A percentile compares a stretch with the other conserved stretches of the same genome.
These are phyloP conservation scores for Microbotryum lychnidis-dioicae DNA, from an alignment of 1,284 basidiomycete species.

Conservation along the genomic window DNA sequence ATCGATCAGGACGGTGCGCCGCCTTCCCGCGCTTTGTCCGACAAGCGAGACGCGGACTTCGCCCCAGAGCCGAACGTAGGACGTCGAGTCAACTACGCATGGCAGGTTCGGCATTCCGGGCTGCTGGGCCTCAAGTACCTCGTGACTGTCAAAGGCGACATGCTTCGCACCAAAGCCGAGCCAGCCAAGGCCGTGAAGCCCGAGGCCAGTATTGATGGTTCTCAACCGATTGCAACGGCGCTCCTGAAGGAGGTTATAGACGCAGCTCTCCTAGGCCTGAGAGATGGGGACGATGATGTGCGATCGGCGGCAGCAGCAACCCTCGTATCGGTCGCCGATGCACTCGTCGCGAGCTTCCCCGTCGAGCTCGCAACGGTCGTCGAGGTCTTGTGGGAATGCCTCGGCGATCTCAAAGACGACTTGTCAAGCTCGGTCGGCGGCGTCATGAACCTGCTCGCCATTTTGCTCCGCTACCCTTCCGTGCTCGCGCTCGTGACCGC, in stretches of 20 bases:
- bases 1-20: slow-evolving; percentile 71
- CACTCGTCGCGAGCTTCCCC: slow-evolving; percentile 68
- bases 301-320: slow-evolving; percentile 91
- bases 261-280: slow-evolving; percentile 75
- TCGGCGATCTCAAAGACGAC: slow-evolving; percentile 91
- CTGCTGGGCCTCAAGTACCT: slow-evolving; percentile 95
- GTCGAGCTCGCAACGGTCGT: slow-evolving; percentile 54
- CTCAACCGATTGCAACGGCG: slow-evolving; percentile 35
- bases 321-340: slow-evolving; percentile 71
- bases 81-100: slow-evolving; percentile 57
- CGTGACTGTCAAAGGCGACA: slow-evolving; percentile 80
- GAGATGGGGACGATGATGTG: slow-evolving; percentile 92
- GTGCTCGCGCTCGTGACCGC: slow-evolving; percentile 55
- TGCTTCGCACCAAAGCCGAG: slow-evolving; percentile 48
- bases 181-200: slow-evolving; percentile 22
- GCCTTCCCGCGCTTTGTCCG: slow-evolving; percentile 14
- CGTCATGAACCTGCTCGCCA: slow-evolving; percentile 91
- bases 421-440: slow-evolving; percentile 91
- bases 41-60: slow-evolving; percentile 6
- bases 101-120: slow-evolving; percentile 97
- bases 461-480: slow-evolving; percentile 68
- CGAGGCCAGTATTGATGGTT: neutral
- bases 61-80: slow-evolving; percentile 42
- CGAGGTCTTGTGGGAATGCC: slow-evolving; percentile 80
- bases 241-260: slow-evolving; percentile 67